These are phyloP conservation scores for Sugiyamaella qingdaonensis DNA, from an alignment of 805 yeast genomes.

Conservation along the genomic window DNA sequence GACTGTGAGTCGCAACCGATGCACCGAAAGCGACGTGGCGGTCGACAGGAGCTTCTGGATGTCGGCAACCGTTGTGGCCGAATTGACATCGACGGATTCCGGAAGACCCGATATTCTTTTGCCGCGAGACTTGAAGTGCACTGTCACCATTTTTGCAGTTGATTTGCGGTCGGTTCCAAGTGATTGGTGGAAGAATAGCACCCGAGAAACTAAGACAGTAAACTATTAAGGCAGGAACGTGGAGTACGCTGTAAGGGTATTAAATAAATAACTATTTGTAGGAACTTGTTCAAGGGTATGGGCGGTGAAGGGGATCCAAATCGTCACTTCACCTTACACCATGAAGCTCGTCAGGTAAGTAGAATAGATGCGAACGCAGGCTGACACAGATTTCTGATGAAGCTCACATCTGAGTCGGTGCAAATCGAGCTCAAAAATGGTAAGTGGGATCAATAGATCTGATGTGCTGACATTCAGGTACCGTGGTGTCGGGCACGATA, in stretches of 20 bases:
- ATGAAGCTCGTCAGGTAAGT: conserved; percentile 60
- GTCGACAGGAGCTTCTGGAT: conserved; percentile 43
- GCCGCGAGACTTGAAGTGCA: conserved; percentile 25
- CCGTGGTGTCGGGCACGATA: conserved; percentile 77
- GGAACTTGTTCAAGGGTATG: conserved; percentile 1
- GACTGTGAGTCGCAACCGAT: conserved; percentile 56
- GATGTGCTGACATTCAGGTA: conserved; percentile 32
- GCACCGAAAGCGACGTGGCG: conserved; percentile 42
- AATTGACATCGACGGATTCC: conserved; percentile 25
- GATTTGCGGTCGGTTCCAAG: background rate
- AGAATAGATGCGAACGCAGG: background rate
- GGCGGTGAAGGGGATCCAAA: background rate
- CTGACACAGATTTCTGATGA: conserved; percentile 61
- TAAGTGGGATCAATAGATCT: conserved; percentile 13
- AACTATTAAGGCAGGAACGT: background rate
- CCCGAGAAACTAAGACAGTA: background rate
- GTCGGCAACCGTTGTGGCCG: conserved; percentile 41
- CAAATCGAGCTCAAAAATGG: conserved; percentile 92
- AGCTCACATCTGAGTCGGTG: conserved; percentile 77
- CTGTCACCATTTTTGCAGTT: conserved; percentile 15
- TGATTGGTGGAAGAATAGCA: background rate
- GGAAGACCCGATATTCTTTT: conserved; percentile 26
- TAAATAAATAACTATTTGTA: background rate
- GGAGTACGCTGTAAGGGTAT: background rate
- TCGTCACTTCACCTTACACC: conserved; percentile 6